Evolutionary conservation across 1,284 basidiomycete species (phyloP), one percentile per base, ranked within the genome.

Genomic region (Rhizoctonia solani): DNA sequence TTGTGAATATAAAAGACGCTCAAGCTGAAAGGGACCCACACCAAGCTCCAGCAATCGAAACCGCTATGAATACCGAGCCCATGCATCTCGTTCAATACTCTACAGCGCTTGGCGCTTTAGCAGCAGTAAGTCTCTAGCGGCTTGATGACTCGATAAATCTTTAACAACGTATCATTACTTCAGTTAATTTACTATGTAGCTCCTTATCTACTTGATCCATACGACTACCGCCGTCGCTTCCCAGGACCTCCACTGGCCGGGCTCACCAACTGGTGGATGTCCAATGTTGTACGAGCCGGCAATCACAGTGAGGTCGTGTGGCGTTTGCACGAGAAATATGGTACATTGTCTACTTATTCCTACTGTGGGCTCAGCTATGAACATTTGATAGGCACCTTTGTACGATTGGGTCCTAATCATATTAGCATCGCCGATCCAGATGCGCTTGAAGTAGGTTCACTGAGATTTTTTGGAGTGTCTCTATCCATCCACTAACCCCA

Each of bases 351-450:
- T 16, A 21, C n/a, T 6, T 21, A 19, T 6, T 14, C 21, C 6
- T 19, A 6, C 6, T 19, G 6, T 46, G 44, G 44, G 21, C 5
- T 19, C 9, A 9, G 11, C n/a, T 46, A 9, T 5, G 13, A 46
- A n/a, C n/a, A n/a, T n/a, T n/a, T n/a, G n/a, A n/a, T n/a, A 46
- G 44, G 91, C 42, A 84, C 83, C 1, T 82, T 93, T 61, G 88
- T 94, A 16, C 88, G 93, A 70, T 80, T 95, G 68, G 90, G 90
- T 0, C 93, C 93, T 0, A 93, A 94, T 76, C 91, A 95, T 73
- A 79, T 94, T 23, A 93, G 91, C n/a, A n/a, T n/a, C n/a, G n/a
- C n/a, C n/a, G n/a, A n/a, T n/a, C n/a, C n/a, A n/a, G n/a, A n/a
- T n/a, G 92, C 91, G 0, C 82, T 95, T 25, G 83, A 83, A 68